Base-by-base conservation (phyloP, 1,139 yeast genomes). In the Fermentozyma sake region DNA sequence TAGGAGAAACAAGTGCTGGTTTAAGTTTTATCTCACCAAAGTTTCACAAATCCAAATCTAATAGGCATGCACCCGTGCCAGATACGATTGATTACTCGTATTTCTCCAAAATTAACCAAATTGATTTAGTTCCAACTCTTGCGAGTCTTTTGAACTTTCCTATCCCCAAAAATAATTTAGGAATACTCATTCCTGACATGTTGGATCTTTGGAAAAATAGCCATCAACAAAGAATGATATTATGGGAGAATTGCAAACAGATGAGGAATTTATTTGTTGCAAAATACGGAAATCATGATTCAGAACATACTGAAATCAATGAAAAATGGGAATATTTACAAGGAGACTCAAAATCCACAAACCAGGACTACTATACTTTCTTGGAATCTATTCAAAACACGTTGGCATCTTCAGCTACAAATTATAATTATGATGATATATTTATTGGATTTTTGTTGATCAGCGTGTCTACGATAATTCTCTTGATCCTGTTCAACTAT, bases 1-100 rank as follows among this genome's bases (percentile, higher is more conserved):
- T 68, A 0, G 95, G 96, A 1, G 98, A 91, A 52, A 91, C 96
- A 0, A 81, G 87, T 14, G 80, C 98, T 1, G 96, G 83, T 0
- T 47, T 91, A 46, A 58, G 79, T 1, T 67, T 91, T 27, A 58
- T 83, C 2, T 80, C 96, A 0, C 73, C 78, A 4, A 70, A 71
- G 41, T 69, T 87, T 33, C 37, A 61, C 21, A 35, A 42, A 2
- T 41, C 52, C 12, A 29, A 25, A 34, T 13, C 10, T 51, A 45
- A 22, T 46, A 12, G 24, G 30, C 2, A 30, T 33, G 50, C 79
- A 5, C 79, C 82, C 0, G 36, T 61, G 11, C 44, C 48, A 0
- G 35, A 42, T 1, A 48, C 61, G 20, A 56, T 50, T 0, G 69
- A 68, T 8, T 87, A 57, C 48, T 47, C 62, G 1, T 91, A 72